Percentiles rank a stretch among this genome's conserved stretches.
phyloP scores from a whole-genome alignment of 2,329 filamentous ascomycete species.

The Aspergillus jensenii region DNA sequence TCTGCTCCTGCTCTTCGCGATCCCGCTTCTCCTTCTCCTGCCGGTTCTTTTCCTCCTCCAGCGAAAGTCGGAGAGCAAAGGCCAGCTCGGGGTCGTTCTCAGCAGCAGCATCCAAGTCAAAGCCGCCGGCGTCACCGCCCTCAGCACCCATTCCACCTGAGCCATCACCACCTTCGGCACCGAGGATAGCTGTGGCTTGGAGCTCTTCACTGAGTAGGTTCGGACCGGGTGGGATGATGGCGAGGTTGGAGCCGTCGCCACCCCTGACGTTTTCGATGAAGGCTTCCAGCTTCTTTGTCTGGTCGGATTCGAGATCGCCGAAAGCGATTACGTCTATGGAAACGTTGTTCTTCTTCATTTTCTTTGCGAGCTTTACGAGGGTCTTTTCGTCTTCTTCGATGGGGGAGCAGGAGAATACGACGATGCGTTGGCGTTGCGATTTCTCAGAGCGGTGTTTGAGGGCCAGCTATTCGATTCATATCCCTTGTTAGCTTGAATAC shows the following conservation, averaged over 20 bases:
- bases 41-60: constrained; percentile 95
- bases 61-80: constrained; percentile 91
- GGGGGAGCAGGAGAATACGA: constrained; percentile 94
- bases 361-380: constrained; percentile 85
- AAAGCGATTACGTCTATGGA: constrained; percentile 94
- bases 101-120: constrained; percentile 80
- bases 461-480: constrained; percentile 66
- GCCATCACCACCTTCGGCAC: constrained; percentile 70
- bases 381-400: constrained; percentile 87
- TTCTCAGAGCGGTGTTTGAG: constrained; percentile 98
- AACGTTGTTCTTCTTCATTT: constrained; percentile 98
- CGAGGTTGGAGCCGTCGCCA: constrained; percentile 85
- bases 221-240: constrained; percentile 84
- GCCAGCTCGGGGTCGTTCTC: constrained; percentile 86
- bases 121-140: constrained; percentile 57
- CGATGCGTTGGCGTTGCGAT: constrained; percentile 91
- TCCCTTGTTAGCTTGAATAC: constrained; percentile 9
- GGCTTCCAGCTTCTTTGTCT: constrained; percentile 81
- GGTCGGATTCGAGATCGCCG: constrained; percentile 87
- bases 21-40: constrained; percentile 82
- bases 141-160: constrained; percentile 46
- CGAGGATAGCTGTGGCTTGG: constrained; percentile 82
- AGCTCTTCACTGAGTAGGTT: constrained; percentile 92
- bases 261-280: constrained; percentile 94
- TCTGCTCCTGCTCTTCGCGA: constrained; percentile 69